Conservation (phyloP, 495 filamentous ascomycete genomes). For the Penicillium alfredii region DNA sequence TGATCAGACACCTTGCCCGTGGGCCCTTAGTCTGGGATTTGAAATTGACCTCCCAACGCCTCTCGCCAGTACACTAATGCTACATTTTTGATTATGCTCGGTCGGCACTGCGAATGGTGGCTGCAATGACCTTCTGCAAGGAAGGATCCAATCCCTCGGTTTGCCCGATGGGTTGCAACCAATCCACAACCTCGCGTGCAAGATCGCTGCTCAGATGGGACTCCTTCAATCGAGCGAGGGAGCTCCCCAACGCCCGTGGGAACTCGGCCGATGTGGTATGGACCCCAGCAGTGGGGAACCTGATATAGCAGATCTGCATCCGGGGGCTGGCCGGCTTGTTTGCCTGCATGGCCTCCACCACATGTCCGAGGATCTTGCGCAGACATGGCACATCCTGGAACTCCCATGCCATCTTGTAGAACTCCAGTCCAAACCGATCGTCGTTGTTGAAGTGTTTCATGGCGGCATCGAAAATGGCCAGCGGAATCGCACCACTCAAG, state of each 20-base stretch:
- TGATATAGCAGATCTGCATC: constrained; percentile 63
- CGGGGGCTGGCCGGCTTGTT: constrained; percentile 51
- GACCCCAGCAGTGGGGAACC: constrained; percentile 62
- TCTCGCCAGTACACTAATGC: constrained; percentile 2
- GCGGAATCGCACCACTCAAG: constrained; percentile 81
- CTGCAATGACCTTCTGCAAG: constrained; percentile 57
- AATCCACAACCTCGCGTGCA: constrained; percentile 49
- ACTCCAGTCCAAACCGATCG: constrained; percentile 57
- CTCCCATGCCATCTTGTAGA: constrained; percentile 71
- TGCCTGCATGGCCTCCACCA: constrained; percentile 58
- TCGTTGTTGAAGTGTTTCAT: constrained; percentile 67
- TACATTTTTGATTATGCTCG: constrained; percentile 22
- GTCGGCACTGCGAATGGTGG: constrained; percentile 45
- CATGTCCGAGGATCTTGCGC: constrained; percentile 65
- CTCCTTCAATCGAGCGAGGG: constrained; percentile 54
- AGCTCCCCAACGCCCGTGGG: constrained; percentile 60
- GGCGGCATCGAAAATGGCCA: constrained; percentile 85
- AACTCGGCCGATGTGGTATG: constrained; percentile 60
- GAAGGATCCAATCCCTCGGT: constrained; percentile 57
- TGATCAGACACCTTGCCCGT: no score
- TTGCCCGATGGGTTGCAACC: constrained; percentile 52
- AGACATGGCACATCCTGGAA: constrained; percentile 62
- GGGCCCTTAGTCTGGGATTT: no score
- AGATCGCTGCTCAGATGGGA: constrained; percentile 33
- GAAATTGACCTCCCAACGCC: no score